phyloP scores from a whole-genome alignment of 1,284 basidiomycete species.

The Sanghuangporus weigelae region DNA sequence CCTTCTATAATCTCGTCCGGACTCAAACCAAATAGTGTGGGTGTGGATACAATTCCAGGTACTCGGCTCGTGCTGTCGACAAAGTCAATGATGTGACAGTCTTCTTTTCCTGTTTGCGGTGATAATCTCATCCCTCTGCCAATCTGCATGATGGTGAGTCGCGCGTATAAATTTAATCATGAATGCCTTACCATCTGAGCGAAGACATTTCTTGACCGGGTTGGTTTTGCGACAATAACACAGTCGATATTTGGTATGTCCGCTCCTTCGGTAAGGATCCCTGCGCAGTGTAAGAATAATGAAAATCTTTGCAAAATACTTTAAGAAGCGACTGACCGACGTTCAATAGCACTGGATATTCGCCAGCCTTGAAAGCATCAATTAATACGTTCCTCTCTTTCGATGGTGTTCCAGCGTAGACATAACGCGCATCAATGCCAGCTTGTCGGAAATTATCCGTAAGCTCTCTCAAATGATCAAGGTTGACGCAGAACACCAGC shows the following conservation, averaged over 20 bases:
- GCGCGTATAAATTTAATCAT: neutral
- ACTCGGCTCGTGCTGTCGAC: conserved; percentile 76
- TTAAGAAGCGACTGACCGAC: conserved; percentile 54
- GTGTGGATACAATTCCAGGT: conserved; percentile 72
- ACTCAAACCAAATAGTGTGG: conserved; percentile 84
- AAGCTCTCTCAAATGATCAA: conserved; percentile 78
- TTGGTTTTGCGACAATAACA: conserved; percentile 81
- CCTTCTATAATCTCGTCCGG: conserved; percentile 66
- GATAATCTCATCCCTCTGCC: conserved; percentile 89
- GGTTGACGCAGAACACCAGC: conserved; percentile 85
- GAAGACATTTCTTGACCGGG: conserved; percentile 84
- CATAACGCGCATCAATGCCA: conserved; percentile 83
- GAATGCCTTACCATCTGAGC: conserved; percentile 78
- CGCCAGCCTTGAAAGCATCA: conserved; percentile 61
- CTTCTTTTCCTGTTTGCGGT: conserved; percentile 73
- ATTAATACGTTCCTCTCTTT: conserved; percentile 64
- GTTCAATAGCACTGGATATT: conserved; percentile 87
- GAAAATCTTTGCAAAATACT: neutral
- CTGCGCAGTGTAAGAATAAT: conserved; percentile 33
- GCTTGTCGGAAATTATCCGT: conserved; percentile 69
- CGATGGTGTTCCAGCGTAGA: conserved; percentile 70
- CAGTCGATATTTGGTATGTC: conserved; percentile 94
- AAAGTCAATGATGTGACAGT: conserved; percentile 91
- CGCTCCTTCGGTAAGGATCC: conserved; percentile 87
- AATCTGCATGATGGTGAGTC: conserved; percentile 46